Base-by-base conservation (phyloP, 345 rosid species). In the Melastoma malabathricum region DNA sequence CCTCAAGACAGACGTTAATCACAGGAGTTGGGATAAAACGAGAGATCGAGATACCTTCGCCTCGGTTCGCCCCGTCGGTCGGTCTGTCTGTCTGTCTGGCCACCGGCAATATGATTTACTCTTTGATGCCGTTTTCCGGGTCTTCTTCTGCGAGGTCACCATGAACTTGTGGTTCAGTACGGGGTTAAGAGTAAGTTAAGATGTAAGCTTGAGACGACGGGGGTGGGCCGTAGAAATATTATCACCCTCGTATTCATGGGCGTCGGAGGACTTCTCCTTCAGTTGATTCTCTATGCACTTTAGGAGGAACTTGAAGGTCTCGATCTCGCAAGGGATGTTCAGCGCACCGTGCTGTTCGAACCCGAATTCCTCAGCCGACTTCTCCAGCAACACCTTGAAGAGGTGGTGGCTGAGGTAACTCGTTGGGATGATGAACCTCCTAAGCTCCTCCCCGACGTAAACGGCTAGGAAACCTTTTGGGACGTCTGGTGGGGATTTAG, bases 341-440 rank as follows among this genome's bases (percentile, higher is more conserved):
- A 84, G 93, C 2, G 74, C 89, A 1, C 96, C 95, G 0, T 68
- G 74, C 56, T 84, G 92, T 72, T 92, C 82, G 67, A 82, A 92
- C 61, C 98, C 95, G 53, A 71, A 86, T 69, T 92, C 95, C 76
- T 92, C 98, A 68, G 86, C 95, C 1, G 69, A 84, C 65, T 92
- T 92, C 61, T 74, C 98, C 46, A 92, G 65, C 71, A 92, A 66
- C 61, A 78, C 76, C 74, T 92, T 84, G 73, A 92, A 92, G 41
- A 86, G 60, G n/a, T 82, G 59, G 66, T 92, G 98, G 68, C 87
- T 77, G 14, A 92, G 89, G 68, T 77, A 84, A 68, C 65, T 73
- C 3, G 96, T 92, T 0, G 98, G 96, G 44, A 92, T 82, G 55
- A 92, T 79, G 61, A 92, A 92, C 72, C 98, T 80, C 71, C 96